These are phyloP conservation scores for Casuarina glauca DNA, from an alignment of 306 rosid species.

Conservation along the genomic window DNA sequence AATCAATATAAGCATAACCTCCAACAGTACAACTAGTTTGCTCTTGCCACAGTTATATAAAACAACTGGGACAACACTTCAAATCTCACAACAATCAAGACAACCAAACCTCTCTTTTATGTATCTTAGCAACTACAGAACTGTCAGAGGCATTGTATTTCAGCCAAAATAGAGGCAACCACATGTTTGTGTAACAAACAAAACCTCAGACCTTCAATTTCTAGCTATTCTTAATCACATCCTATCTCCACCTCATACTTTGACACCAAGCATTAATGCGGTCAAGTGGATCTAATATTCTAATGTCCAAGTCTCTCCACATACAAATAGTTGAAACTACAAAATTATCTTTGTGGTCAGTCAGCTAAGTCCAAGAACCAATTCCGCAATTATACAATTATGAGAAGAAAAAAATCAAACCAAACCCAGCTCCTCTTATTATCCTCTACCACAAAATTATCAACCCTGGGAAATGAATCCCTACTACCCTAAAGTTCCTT, in stretches of 20 bases:
- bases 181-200: no score
- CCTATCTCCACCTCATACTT: no score
- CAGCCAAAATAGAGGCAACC: no score
- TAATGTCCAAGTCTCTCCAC: neutral
- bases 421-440: neutral
- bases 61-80: neutral
- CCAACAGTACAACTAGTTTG: neutral
- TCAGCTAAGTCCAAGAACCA: neutral
- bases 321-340: neutral
- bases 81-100: neutral
- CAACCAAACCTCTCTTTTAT: neutral
- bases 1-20: neutral
- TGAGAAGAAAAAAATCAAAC: neutral
- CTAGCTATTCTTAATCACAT: no score
- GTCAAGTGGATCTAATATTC: neutral
- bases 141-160: neutral
- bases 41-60: neutral
- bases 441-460: neutral
- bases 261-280: neutral
- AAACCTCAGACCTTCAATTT: no score
- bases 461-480: neutral
- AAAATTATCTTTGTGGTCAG: neutral
- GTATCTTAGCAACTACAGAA: neutral
- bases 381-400: neutral
- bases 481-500: neutral